Base-by-base conservation (phyloP, 306 rosid species). In the Begonia peltatifolia region DNA sequence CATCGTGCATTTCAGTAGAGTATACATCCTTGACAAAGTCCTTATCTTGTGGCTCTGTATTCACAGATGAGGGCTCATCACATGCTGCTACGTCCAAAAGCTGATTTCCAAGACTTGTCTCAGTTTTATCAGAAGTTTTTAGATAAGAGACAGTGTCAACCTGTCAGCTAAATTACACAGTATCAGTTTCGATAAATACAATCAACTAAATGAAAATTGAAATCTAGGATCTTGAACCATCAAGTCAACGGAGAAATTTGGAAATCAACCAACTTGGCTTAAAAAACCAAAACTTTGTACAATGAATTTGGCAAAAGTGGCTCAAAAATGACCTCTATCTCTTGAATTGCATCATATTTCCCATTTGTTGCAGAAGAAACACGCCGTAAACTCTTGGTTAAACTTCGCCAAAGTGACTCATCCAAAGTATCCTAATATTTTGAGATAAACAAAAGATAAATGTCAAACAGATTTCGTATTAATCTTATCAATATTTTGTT, bases 361-460 rank as follows among this genome's bases (percentile, higher is more conserved):
- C 97, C 97, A 59, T 89, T 70, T 2, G 85, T 82, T 56, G 95
- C 80, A 43, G 80, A 80, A 52, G 97, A 85, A 66, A 89, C 74
- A n/a, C 78, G 69, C 43, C 68, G 78, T 65, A 89, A 78, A 69
- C 95, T 85, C 72, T 50, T 82, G 77, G 85, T 89, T 79, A 89
- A 65, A 38, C 55, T 54, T 54, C 60, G 65, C 97, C 97, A 89
- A 63, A 63, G 87, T 1, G 83, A 80, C 65, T 89, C 95, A 51
- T 89, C 97, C 50, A 18, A 17, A 12, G 95, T 80, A 63, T 82
- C 97, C 95, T 89, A 66, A 72, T 77, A 42, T 60, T 46, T 55
- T 64, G 10, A 14, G 52, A 23, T n/a, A 60, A 14, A 20, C 55
- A 74, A 55, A 36, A 68, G 54, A 48, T 63, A 56, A 56, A 55